A percentile compares a stretch with the other conserved stretches of the same genome.
Evolutionary conservation across 2,329 filamentous ascomycete species (phyloP).

Genomic region (Alternaria incomplexa): DNA sequence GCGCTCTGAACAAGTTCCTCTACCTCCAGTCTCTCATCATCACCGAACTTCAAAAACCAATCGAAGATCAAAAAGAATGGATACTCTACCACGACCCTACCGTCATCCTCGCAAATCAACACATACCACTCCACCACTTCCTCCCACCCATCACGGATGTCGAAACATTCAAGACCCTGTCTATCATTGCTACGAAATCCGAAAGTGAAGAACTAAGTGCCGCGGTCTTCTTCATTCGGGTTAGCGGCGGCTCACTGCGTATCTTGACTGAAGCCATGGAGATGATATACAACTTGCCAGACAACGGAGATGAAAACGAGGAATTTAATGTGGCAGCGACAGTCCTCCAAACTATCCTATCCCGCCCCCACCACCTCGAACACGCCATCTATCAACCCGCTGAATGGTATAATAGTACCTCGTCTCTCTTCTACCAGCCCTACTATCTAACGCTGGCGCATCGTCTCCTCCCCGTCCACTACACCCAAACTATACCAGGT

Average conservation of each 20-base stretch:
- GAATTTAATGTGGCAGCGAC: not conserved
- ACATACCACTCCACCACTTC: slow-evolving; percentile 39
- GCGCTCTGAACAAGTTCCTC: slow-evolving; percentile 46
- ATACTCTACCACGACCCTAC: slow-evolving; percentile 23
- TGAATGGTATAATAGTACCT: slow-evolving; percentile 4
- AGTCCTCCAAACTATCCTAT: slow-evolving; percentile 50
- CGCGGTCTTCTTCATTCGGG: slow-evolving; percentile 32
- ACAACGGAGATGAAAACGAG: not conserved
- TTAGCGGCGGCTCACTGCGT: not conserved
- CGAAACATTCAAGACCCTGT: slow-evolving; percentile 23
- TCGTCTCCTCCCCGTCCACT: not conserved
- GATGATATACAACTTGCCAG: slow-evolving; percentile 38
- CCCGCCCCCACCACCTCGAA: not conserved
- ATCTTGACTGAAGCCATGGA: slow-evolving; percentile 33
- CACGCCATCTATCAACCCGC: not conserved
- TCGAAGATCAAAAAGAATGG: slow-evolving; percentile 32
- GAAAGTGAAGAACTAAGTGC: slow-evolving; percentile 28
- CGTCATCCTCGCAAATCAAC: slow-evolving; percentile 39
- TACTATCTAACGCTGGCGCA: not conserved
- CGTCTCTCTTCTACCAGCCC: not conserved
- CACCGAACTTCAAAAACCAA: slow-evolving; percentile 23
- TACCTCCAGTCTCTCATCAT: slow-evolving; percentile 34
- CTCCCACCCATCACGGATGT: slow-evolving; percentile 28
- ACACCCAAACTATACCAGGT: not conserved
- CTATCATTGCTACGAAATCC: slow-evolving; percentile 33